Base-by-base conservation (phyloP, 192 early-diverging fungal species). In the Entomortierella chlamydospora region DNA sequence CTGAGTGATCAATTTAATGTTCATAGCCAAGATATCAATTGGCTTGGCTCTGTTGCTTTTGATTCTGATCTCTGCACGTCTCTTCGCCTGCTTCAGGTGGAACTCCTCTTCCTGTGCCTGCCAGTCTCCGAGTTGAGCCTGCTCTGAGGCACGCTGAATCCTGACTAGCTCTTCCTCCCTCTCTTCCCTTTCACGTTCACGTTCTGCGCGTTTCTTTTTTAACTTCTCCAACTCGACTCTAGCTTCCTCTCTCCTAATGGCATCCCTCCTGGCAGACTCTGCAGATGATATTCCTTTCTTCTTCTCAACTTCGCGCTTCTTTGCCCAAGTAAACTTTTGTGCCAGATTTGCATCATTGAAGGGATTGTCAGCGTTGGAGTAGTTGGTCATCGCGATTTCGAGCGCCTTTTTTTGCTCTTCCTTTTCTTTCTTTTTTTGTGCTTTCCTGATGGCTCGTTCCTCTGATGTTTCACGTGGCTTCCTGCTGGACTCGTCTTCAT, bases 91-190 rank as follows among this genome's bases (percentile, higher is more conserved):
- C 69, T 92, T 78, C 66, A 97, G 81, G 82, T 97, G 94, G 68
- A 99, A 99, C 78, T 87, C 93, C 68, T 97, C 96, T 62, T 99
- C 97, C 34, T 93, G 89, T 0, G 89, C 86, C 81, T 96, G 92
- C 97, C 97, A 99, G 76, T 99, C 97, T n/a, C 97, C 97, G 65
- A 98, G 86, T 49, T 93, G 92, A 22, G 90, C 92, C 53, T 89
- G 87, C 74, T 99, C 97, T 42, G 91, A 86, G 60, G 97, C 96
- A 2, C 96, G 84, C 61, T 95, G 92, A 23, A 81, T 81, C 29
- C 92, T 86, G 20, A 83, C 73, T 68, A 87, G 77, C 59, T 97
- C 96, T 64, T 96, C 90, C 57, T 98, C 96, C 9, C 95, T 81
- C 61, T 93, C 82, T 58, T 91, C 86, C 65, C 84, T 87, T 78